phyloP scores from a whole-genome alignment of 2,329 filamentous ascomycete genomes.

The Colletotrichum sp. region DNA sequence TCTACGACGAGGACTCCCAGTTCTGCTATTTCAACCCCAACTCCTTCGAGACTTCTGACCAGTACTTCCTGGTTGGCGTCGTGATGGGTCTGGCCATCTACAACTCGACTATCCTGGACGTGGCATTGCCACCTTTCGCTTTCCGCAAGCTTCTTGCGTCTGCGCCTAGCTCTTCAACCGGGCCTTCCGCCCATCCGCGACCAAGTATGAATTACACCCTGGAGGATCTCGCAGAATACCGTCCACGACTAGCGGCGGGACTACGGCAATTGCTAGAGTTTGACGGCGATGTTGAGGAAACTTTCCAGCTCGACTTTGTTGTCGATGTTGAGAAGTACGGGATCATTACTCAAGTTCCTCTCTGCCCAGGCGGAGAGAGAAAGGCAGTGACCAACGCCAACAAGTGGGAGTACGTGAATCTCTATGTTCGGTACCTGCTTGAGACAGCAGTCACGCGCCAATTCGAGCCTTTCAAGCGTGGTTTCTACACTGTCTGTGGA shows the following conservation, averaged over 20 bases:
- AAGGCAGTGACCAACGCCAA: slow-evolving; percentile 84
- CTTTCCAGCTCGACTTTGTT: slow-evolving; percentile 83
- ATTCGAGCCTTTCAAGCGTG: slow-evolving; percentile 92
- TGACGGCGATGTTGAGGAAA: slow-evolving; percentile 81
- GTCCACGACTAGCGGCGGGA: slow-evolving; percentile 76
- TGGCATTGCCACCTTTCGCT: slow-evolving; percentile 85
- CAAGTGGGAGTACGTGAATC: slow-evolving; percentile 82
- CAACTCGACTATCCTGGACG: slow-evolving; percentile 90
- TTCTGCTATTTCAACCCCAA: slow-evolving; percentile 94
- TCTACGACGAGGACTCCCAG: slow-evolving; percentile 88
- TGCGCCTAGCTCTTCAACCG: slow-evolving; percentile 65
- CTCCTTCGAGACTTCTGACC: slow-evolving; percentile 88
- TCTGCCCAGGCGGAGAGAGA: slow-evolving; percentile 76
- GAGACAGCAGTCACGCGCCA: slow-evolving; percentile 80
- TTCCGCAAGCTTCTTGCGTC: slow-evolving; percentile 87
- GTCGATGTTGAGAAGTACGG: slow-evolving; percentile 81
- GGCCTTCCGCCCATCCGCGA: slow-evolving; percentile 60
- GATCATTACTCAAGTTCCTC: slow-evolving; percentile 66
- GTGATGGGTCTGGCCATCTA: slow-evolving; percentile 90
- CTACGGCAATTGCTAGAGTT: slow-evolving; percentile 80
- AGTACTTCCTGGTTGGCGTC: slow-evolving; percentile 89
- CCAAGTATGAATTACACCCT: slow-evolving; percentile 75
- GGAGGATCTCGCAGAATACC: slow-evolving; percentile 83
- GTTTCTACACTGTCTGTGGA: slow-evolving; percentile 90
- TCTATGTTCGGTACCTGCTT: slow-evolving; percentile 81